Conservation (phyloP, 305 asterid species). For the Rubia tinctorum region DNA sequence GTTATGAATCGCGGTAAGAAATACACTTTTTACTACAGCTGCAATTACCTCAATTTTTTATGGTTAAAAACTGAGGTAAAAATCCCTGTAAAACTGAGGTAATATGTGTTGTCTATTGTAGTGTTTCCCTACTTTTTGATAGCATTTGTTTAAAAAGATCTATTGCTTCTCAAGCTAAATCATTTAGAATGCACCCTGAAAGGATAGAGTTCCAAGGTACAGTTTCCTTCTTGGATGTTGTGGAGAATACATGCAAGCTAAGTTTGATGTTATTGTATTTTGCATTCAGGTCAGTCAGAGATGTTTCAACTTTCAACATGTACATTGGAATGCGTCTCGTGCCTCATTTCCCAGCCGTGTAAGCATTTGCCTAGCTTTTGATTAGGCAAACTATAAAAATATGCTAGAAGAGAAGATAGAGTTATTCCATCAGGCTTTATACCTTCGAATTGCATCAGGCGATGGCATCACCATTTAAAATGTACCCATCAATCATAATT, state of each 20-base stretch:
- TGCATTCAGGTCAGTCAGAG: slow-evolving; percentile 75
- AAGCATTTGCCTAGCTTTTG: slow-evolving; percentile 77
- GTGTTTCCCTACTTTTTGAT: slow-evolving; percentile 24
- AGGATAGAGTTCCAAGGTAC: slow-evolving; percentile 89
- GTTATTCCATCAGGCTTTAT: slow-evolving; percentile 82
- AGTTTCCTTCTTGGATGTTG: slow-evolving; percentile 59
- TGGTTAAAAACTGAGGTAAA: too few species aligned
- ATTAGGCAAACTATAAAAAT: slow-evolving; percentile 45
- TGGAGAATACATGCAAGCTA: slow-evolving; percentile 52
- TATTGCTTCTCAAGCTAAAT: slow-evolving; percentile 53
- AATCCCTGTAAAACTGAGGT: too few species aligned
- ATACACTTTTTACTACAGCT: too few species aligned
- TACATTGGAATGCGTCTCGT: slow-evolving; percentile 54
- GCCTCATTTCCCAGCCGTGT: slow-evolving; percentile 87
- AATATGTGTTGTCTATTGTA: too few species aligned
- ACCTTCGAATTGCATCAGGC: slow-evolving; percentile 69
- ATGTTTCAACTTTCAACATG: slow-evolving; percentile 78
- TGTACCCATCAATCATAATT: slow-evolving; percentile 65
- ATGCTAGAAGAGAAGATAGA: slow-evolving; percentile 66
- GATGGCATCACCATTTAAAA: slow-evolving; percentile 46
- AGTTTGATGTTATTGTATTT: slow-evolving; percentile 50
- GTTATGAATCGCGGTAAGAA: too few species aligned
- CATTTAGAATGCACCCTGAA: slow-evolving; percentile 66
- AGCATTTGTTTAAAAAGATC: slow-evolving; percentile 71
- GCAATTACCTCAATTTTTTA: too few species aligned